A percentile compares a stretch with the other conserved stretches of the same genome.
Conservation (phyloP, 208 protist species). For the Crithidia expoeki region DNA sequence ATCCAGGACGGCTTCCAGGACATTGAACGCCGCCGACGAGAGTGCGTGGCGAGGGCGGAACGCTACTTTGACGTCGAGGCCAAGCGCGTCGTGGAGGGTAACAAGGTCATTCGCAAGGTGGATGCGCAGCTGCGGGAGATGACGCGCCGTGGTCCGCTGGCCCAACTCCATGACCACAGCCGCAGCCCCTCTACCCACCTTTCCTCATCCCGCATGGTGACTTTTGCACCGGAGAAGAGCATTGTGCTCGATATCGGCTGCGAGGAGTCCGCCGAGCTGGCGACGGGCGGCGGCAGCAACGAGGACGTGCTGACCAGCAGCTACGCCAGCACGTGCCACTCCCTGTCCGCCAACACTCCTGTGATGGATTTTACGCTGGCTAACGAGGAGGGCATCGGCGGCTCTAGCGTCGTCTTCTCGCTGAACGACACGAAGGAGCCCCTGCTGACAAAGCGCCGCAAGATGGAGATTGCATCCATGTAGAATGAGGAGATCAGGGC, state of each 20-base stretch:
- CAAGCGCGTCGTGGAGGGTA: slow-evolving; percentile 48
- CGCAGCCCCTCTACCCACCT: slow-evolving; percentile 3
- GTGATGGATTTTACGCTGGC: slow-evolving; percentile 23
- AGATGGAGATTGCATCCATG: slow-evolving; percentile 29
- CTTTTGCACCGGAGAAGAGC: slow-evolving; percentile 59
- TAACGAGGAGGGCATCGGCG: slow-evolving; percentile 54
- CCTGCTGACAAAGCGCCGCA: slow-evolving; percentile 37
- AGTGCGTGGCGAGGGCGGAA: slow-evolving; percentile 46
- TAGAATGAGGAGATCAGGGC: neutral
- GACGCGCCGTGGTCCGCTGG: slow-evolving; percentile 33
- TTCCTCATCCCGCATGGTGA: slow-evolving; percentile 51
- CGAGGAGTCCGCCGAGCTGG: slow-evolving; percentile 28
- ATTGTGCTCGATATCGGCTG: slow-evolving; percentile 52
- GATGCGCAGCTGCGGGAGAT: slow-evolving; percentile 59
- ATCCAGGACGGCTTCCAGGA: slow-evolving; percentile 46
- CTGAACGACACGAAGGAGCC: slow-evolving; percentile 42
- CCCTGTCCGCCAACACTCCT: slow-evolving; percentile 8
- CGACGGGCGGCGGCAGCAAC: neutral
- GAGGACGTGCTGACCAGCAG: slow-evolving; percentile 34
- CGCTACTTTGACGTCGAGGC: slow-evolving; percentile 72
- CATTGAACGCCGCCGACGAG: slow-evolving; percentile 51
- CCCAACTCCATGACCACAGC: slow-evolving; percentile 29
- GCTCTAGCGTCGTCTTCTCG: slow-evolving; percentile 57
- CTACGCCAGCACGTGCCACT: slow-evolving; percentile 17
- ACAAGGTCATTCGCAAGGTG: slow-evolving; percentile 37